Base-by-base conservation (phyloP, 192 early-diverging fungal species). In the Umbelopsis isabellina region DNA sequence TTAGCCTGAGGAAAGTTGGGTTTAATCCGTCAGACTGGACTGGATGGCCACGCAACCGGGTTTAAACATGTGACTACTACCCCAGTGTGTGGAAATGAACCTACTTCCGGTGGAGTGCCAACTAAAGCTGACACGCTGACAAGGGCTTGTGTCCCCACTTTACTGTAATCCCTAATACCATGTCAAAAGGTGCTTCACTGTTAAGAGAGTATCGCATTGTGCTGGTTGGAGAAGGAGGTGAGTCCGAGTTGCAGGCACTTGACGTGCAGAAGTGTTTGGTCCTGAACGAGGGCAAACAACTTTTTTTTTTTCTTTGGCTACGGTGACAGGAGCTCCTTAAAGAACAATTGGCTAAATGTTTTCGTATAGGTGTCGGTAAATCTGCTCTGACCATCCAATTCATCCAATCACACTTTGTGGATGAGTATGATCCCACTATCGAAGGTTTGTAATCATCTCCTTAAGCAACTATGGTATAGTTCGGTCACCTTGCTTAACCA, bases 381-480 rank as follows among this genome's bases (percentile, higher is more conserved):
- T 91, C 90, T 20, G 92, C 92, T 52, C 79, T 93, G 69, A 93
- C 92, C 8, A 92, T 93, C 58, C 91, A 93, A 75, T 91, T 92
- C 65, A 92, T 90, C 65, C 89, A 90, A 75, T 89, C 87, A 52
- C 88, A 93, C 80, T 93, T 94, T 80, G 89, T 93, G 46, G 89
- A 94, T 69, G 91, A 91, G 75, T 98, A 98, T 77, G 97, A 98
- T 80, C 97, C 97, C 12, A 98, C 97, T 20, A 98, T 96, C 67
- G 97, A 98, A 84, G 73, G 73, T 75, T 70, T 46, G 25, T 50
- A 15, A 41, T 41, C 37, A 41, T 0, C 37, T 41, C 0, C 37
- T 9, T 41, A 5, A 5, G 1, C 37, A 41, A 41, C 37, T 41
- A 41, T 41, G 2, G 21, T 53, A 53, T 21, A 30, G 52, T 18